phyloP scores from a whole-genome alignment of 768 basidiomycete species.

The Russula sp. region DNA sequence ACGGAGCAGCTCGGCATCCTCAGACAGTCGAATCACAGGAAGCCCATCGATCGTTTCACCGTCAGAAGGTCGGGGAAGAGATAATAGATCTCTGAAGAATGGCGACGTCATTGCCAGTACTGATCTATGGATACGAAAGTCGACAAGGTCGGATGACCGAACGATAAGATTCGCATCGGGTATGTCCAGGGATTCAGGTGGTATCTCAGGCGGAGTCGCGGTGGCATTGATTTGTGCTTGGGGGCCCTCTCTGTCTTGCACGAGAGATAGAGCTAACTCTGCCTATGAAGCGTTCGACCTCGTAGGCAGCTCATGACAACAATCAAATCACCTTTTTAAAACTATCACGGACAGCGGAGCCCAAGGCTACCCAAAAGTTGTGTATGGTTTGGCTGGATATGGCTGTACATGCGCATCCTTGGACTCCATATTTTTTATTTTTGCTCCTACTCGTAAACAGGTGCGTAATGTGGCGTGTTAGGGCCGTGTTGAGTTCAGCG shows the following conservation, averaged over 20 bases:
- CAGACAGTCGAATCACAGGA: neutral
- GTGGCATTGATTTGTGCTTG: neutral
- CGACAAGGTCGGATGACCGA: neutral
- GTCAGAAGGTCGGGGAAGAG: neutral
- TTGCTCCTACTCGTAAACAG: no score
- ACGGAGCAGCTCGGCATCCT: neutral
- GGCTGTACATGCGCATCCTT: neutral
- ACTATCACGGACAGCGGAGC: neutral
- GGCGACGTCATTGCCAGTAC: neutral
- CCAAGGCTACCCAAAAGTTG: neutral
- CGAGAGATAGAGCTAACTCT: neutral
- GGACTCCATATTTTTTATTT: no score
- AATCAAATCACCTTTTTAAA: neutral
- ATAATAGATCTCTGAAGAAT: no score
- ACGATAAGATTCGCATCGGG: neutral
- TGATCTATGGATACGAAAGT: conserved; percentile 2
- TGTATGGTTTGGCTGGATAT: neutral
- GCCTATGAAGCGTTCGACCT: neutral
- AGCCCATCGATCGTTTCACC: neutral
- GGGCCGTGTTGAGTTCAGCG: neutral
- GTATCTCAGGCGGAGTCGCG: no score
- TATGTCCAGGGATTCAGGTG: neutral
- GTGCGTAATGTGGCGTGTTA: neutral
- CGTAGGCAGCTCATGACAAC: neutral
- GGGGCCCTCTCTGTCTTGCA: neutral